Evolutionary conservation across 257 asterid genomes (phyloP).

Genomic region (Lycium barbarum): DNA sequence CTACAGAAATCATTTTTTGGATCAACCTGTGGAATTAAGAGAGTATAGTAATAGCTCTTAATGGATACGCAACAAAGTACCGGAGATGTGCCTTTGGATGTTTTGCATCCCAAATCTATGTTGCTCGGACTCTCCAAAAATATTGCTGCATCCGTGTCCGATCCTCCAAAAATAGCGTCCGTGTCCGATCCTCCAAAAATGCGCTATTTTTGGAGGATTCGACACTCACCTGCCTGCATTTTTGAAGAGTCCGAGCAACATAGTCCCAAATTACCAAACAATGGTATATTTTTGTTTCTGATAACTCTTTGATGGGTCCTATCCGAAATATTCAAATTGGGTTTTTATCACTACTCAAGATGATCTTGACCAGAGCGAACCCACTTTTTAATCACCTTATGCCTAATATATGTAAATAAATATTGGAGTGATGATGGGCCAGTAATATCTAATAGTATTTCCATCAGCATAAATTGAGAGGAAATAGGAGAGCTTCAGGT

Average conservation of each 20-base stretch:
- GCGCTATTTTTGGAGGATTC: too few species aligned
- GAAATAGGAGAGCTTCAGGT: background rate
- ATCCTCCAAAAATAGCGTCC: too few species aligned
- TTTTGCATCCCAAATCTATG: background rate
- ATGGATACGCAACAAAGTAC: background rate
- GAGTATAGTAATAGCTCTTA: background rate
- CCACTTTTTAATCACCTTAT: conserved; percentile 11
- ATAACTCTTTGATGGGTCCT: background rate
- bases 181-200: too few species aligned
- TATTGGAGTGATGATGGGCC: background rate
- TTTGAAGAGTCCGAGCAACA: too few species aligned
- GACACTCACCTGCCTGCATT: too few species aligned
- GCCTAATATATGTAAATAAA: conserved; percentile 2
- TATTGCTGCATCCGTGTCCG: too few species aligned
- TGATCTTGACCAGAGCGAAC: conserved; percentile 7
- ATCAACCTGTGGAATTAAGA: conserved; percentile 7
- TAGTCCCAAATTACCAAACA: background rate
- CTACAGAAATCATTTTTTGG: conserved; percentile 6
- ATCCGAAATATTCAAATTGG: conserved; percentile 8
- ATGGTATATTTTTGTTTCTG: background rate
- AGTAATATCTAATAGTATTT: background rate
- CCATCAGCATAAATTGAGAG: conserved; percentile 10
- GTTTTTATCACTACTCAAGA: conserved; percentile 11
- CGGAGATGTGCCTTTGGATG: background rate
- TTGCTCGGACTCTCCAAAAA: too few species aligned